Evolutionary conservation across 1,139 yeast species (phyloP), one percentile per base, ranked within the genome.

Genomic region (Torulaspora pretoriensis): DNA sequence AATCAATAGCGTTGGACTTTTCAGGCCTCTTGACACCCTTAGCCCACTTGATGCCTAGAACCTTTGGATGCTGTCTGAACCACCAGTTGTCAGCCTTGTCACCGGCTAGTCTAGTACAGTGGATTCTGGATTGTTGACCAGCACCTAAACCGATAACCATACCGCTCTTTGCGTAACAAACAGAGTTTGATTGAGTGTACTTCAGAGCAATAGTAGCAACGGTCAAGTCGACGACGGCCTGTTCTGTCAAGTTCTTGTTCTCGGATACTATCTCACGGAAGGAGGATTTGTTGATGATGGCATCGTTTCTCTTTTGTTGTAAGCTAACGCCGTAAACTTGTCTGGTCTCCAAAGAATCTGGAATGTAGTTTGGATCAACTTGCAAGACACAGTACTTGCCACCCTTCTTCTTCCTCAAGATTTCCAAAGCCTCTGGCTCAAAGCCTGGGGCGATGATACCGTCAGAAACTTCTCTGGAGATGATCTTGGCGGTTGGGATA

Each of bases 41-140:
- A 55, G 96, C 95, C 97, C 97, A 92, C 73, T 90, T 80, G 79
- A 92, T 84, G 19, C 75, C 94, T 48, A 92, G 73, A 16, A 92
- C 98, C 66, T 75, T 80, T 59, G 97, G 97, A 69, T 92, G 97
- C 70, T 92, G 97, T 76, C 98, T 85, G 65, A 92, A 78, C 98
- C 98, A 92, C 97, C 97, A 92, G 78, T 88, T 89, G 70, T 92
- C 97, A 54, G 97, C 97, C 77, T 92, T 92, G 64, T 92, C 98
- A 67, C 98, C 98, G 42, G 98, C 98, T 60, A 92, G 79, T 74
- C 98, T 83, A 46, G 98, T 92, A 75, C 98, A 92, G 75, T 92
- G 98, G 64, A 92, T 92, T 74, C 98, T 85, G 42, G 97, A 88
- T 74, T 92, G 98, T 76, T 92, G 98, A 59, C 98, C 98, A 49